Evolutionary conservation across 306 rosid species (phyloP), one percentile per base, ranked within the genome.

Genomic region (cucumber (Cucumis sativus)): DNA sequence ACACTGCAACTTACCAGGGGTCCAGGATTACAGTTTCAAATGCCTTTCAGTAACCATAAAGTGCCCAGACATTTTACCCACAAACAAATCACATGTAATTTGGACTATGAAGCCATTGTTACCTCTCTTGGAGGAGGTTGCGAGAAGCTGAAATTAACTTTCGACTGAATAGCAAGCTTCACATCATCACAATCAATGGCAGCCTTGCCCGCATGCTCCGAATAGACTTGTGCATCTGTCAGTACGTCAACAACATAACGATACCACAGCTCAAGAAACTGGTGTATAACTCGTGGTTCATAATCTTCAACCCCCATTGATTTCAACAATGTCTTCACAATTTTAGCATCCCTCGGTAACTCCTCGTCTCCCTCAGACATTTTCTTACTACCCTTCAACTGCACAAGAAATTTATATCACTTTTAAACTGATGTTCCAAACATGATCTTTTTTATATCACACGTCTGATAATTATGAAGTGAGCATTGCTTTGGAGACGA

Each of bases 81-180:
- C 40, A 45, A 23, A 41, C 21, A 33, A 54, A 52, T 4, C 21
- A 57, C 47, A 17, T 73, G 28, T 35, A 49, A 23, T 59, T 25
- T 6, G 65, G 10, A 57, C 63, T 55, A 13, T 39, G n/a, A 77
- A 59, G 64, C 37, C 1, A 28, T 55, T 55, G 73, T 75, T 90
- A 95, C 99, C 97, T 95, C 99, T 40, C 99, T 84, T 23, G 97
- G 97, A 35, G 99, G 97, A 74, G 99, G 97, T 49, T 92, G 99
- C 1, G 97, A 92, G 89, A 95, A 95, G 86, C 96, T 95, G 82
- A 87, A 90, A 80, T 92, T 92, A 64, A 89, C 93, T 84, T 95
- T 91, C 37, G 97, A 87, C 73, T 95, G 99, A 85, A 90, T 89
- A 6, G 99, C 96, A 74, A 92, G 97, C 90, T 92, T 92, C 83